Evolutionary conservation across 2,329 filamentous ascomycete species (phyloP), one percentile per base, ranked within the genome.

Genomic region (Alternaria solani): DNA sequence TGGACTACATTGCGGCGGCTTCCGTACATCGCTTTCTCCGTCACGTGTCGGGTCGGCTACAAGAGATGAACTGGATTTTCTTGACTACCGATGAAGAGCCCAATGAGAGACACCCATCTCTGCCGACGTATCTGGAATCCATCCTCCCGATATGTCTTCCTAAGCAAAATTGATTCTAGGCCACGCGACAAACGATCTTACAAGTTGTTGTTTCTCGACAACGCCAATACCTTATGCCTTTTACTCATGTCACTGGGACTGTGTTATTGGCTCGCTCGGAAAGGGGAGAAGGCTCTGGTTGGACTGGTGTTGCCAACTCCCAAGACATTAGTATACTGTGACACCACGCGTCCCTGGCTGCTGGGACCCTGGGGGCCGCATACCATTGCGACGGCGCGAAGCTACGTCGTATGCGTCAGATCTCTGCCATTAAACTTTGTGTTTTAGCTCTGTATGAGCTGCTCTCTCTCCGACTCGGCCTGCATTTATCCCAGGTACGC

Each of bases 111-210:
- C 3, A 5, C 18, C 9, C 6, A 12, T 12, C 18, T 4, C 7
- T 39, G 38, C 11, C 2, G 9, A 41, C 3, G 7, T 11, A 12
- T 7, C 9, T 7, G 5, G 9, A 41, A 5, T 41, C 14, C 1
- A 41, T 0, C 2, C 0, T 23, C 18, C 1, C 4, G 5, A 4
- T 14, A 4, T 5, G 11, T 14, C 6, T 36, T 1, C 5, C 2
- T 36, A 0, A 2, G 32, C 32, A 16, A 36, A 36, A 2, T 36
- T 6, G 12, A 16, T 7, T 36, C 32, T 36, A 2, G 1, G 28
- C 1, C 28, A 30, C 28, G 4, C 28, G 1, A 11, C 11, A 30
- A 30, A 2, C 1, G 28, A 1, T 30, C 4, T 30, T 30, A 11
- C 28, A 0, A 9, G 28, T 30, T 30, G 28, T 0, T 12, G 14